Conservation (phyloP, 345 rosid species). For the Theobroma cacao region DNA sequence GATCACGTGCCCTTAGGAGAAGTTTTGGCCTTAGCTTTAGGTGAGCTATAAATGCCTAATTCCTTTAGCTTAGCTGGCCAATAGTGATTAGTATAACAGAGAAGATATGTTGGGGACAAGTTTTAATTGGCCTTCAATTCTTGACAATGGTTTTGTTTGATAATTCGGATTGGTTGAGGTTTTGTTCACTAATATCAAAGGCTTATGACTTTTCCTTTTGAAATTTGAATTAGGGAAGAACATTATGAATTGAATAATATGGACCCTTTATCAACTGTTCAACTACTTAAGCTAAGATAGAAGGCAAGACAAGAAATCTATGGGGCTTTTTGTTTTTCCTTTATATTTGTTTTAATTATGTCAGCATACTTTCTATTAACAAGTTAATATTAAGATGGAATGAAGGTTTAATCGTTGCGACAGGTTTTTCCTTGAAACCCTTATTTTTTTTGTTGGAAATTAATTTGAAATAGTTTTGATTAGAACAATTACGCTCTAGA, state of each 20-base stretch:
- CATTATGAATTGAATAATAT: not conserved
- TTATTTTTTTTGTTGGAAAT: not conserved
- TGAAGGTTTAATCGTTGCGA: no score
- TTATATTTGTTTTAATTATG: not conserved
- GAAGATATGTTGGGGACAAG: not conserved
- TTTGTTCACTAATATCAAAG: not conserved
- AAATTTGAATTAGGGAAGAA: no score
- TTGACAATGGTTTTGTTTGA: not conserved
- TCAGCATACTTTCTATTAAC: not conserved
- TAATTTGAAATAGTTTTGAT: not conserved
- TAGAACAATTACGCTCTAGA: not conserved
- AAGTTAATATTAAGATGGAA: no score
- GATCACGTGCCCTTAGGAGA: conserved; percentile 24
- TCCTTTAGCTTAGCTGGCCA: not conserved
- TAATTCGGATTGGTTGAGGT: not conserved
- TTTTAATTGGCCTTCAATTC: not conserved
- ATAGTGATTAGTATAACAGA: not conserved
- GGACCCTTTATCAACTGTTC: not conserved
- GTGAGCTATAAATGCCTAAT: not conserved
- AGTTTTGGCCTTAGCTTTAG: not conserved
- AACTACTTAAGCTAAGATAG: not conserved
- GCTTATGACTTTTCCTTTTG: not conserved
- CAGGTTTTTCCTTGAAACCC: not conserved
- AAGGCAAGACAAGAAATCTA: not conserved
- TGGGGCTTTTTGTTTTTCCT: not conserved